phyloP scores from a whole-genome alignment of 1,284 basidiomycete species.

The Cryptococcus sp. region DNA sequence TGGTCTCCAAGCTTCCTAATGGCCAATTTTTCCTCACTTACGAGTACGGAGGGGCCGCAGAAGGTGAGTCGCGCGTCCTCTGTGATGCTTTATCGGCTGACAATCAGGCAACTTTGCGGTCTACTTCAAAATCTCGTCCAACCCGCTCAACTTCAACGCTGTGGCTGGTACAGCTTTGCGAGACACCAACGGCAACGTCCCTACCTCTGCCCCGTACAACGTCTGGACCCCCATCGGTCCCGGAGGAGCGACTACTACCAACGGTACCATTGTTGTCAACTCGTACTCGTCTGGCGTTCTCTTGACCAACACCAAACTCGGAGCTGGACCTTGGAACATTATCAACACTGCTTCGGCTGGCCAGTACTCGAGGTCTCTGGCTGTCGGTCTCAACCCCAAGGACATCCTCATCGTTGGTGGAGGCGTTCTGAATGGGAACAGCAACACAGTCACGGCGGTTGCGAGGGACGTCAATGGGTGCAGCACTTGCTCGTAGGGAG shows the following conservation, averaged over 20 bases:
- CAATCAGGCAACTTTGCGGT: slow-evolving; percentile 12
- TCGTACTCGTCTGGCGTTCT: slow-evolving; percentile 20
- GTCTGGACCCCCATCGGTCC: slow-evolving; percentile 39
- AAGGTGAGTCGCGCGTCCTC: slow-evolving; percentile 1
- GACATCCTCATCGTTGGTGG: slow-evolving; percentile 17
- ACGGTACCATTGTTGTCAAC: slow-evolving; percentile 41
- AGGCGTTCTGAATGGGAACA: not conserved
- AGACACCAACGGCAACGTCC: slow-evolving; percentile 30
- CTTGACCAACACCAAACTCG: slow-evolving; percentile 17
- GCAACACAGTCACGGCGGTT: slow-evolving; percentile 1
- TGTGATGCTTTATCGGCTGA: no score
- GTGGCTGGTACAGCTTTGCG: slow-evolving; percentile 7
- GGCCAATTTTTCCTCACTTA: slow-evolving; percentile 42
- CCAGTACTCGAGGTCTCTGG: slow-evolving; percentile 12
- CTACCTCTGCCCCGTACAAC: slow-evolving; percentile 33
- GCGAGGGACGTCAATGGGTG: slow-evolving; percentile 4
- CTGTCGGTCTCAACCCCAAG: slow-evolving; percentile 14
- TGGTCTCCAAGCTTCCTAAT: slow-evolving; percentile 33
- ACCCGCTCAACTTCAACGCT: slow-evolving; percentile 14
- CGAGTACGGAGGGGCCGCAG: slow-evolving; percentile 36
- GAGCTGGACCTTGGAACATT: slow-evolving; percentile 11
- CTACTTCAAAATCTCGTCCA: slow-evolving; percentile 16
- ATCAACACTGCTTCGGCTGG: slow-evolving; percentile 7
- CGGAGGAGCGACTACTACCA: slow-evolving; percentile 3
- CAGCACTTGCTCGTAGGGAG: not conserved